Evolutionary conservation across 2,329 filamentous ascomycete genomes (phyloP), one percentile per base, ranked within the genome.

Genomic region (Hymenoscyphus salicellus): DNA sequence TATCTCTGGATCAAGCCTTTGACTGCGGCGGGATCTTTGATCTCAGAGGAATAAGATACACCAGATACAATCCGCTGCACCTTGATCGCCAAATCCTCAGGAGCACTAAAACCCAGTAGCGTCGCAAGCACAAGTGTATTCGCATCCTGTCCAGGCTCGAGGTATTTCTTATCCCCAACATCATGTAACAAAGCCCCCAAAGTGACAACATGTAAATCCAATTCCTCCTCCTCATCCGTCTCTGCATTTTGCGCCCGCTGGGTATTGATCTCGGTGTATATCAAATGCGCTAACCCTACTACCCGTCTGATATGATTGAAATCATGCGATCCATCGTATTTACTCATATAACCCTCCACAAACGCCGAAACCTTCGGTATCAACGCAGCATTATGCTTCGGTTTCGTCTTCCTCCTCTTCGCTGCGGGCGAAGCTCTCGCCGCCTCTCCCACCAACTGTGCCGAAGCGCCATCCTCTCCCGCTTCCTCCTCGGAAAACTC

Each of bases 241-340:
- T 61, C 61, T 14, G 58, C 55, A 11, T 68, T 58, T 30, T 60
- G 46, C 43, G 67, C 61, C 33, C 63, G 67, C 56, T 70, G 61
- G 49, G 61, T 69, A 28, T 68, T 69, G 28, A 73, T 65, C 46
- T 73, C 72, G 1, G 66, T 70, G 60, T 74, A 75, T 38, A 75
- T 73, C 46, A 67, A 46, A 66, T 74, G 85, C 6, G 92, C 86
- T 41, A 95, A 84, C n/a, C 84, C 83, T 26, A 93, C 79, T 26
- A 97, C 93, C 61, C 93, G 89, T 66, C 87, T 81, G 72, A 97
- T 91, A 77, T 97, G 94, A 63, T 86, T 81, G 80, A 91, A 96
- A 79, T 96, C 92, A 80, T 97, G 93, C 1, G 92, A 96, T 60
- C 87, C 87, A 78, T 97, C 93, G 78, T 92, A 92, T 68, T 85